Evolutionary conservation across 352 stramenopile genomes (phyloP).

Genomic region (Globisporangium emineosum): DNA sequence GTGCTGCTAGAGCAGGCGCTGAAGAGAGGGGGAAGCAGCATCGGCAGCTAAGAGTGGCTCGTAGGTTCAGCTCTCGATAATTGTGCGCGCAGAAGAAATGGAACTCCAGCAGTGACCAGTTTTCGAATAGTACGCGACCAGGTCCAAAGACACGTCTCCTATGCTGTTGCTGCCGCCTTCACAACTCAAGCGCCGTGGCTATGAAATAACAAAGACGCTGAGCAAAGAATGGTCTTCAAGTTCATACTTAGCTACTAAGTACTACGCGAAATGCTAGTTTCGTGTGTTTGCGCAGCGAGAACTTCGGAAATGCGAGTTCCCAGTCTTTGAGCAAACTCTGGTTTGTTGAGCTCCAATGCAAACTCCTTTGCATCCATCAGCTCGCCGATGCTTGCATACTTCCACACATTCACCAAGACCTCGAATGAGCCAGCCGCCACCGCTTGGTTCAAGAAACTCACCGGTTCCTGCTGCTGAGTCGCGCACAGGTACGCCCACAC

Average conservation of each 20-base stretch:
- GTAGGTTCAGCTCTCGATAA: not conserved
- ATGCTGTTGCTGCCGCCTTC: not conserved
- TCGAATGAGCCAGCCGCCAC: not conserved
- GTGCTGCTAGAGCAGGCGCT: constrained; percentile 17
- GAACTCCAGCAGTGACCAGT: not conserved
- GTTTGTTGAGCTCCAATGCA: not conserved
- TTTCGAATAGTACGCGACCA: not conserved
- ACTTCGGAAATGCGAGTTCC: not conserved
- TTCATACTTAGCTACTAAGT: not conserved
- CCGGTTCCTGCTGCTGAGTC: not conserved
- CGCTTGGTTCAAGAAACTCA: not conserved
- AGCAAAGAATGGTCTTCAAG: not conserved
- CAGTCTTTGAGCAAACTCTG: not conserved
- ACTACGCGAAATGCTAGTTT: not conserved
- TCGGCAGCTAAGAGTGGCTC: not conserved
- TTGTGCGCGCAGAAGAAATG: not conserved
- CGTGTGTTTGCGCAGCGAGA: not conserved
- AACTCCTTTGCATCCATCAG: not conserved
- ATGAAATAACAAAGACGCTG: not conserved
- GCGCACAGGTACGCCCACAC: not conserved
- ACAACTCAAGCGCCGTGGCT: not conserved
- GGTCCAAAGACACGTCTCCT: not conserved
- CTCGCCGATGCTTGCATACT: not conserved
- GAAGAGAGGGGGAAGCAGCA: not conserved
- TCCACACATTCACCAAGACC: not conserved